Evolutionary conservation across 2,329 filamentous ascomycete genomes (phyloP).

Genomic region (Fusarium tjaetaba): DNA sequence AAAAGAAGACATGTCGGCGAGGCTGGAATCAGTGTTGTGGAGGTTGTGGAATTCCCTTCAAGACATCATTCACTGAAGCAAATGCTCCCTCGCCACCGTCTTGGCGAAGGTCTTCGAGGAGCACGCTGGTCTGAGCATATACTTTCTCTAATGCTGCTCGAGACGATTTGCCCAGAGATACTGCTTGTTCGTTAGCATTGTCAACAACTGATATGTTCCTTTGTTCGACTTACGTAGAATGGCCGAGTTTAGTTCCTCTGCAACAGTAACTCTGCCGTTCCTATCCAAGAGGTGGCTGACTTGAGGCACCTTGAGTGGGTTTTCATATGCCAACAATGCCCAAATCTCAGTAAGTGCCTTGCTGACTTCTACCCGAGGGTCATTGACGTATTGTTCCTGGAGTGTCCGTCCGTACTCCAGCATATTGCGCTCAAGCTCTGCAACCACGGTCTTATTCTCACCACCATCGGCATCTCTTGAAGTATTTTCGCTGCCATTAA

Average conservation of each 20-base stretch:
- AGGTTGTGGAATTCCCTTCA: constrained; percentile 57
- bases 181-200: constrained; percentile 57
- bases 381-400: constrained; percentile 78
- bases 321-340: constrained; percentile 85
- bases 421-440: constrained; percentile 71
- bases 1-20: constrained; percentile 1
- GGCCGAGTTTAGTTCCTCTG: constrained; percentile 92
- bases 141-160: constrained; percentile 85
- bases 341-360: constrained; percentile 86
- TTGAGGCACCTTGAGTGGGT: constrained; percentile 78
- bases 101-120: constrained; percentile 83
- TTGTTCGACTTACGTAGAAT: constrained; percentile 76
- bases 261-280: constrained; percentile 78
- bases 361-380: constrained; percentile 74
- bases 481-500: constrained; percentile 55
- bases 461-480: constrained; percentile 61
- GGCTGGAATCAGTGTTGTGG: constrained; percentile 45
- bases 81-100: constrained; percentile 86
- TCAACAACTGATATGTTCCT: background rate
- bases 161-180: constrained; percentile 89
- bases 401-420: constrained; percentile 83
- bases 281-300: constrained; percentile 82
- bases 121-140: constrained; percentile 84
- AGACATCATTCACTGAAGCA: constrained; percentile 68
- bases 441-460: constrained; percentile 47